Evolutionary conservation across 306 rosid genomes (phyloP), one percentile per base, ranked within the genome.

Genomic region (Fragaria nilgerrensis): DNA sequence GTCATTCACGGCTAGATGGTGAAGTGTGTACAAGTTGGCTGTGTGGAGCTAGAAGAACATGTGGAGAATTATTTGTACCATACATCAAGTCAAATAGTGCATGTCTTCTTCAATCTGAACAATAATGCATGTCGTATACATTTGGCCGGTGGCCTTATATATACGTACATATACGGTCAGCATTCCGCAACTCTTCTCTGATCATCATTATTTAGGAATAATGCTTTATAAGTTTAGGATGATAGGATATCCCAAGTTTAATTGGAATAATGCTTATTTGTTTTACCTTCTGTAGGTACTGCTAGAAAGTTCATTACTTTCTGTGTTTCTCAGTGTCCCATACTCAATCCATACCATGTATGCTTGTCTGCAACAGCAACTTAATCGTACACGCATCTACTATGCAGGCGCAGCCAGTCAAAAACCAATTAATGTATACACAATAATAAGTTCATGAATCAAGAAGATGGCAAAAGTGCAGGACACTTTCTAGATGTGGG

Each of bases 321-420:
- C 68, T 34, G 9, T 3, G n/a, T 29, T 25, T 36, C 68, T 34
- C 34, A 7, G n/a, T 64, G 17, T 17, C 45, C 69, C 69, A 64
- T 64, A 64, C 70, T 16, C 45, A 36, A 36, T 34, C 70, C 44
- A 19, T 64, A 3, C 45, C 68, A 62, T 27, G 12, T 34, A 64
- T 64, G 23, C 70, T 64, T 19, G 70, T 64, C 70, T 64, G 45
- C 13, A 7, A 0, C 22, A 2, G 70, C 19, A 36, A 17, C 12
- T 16, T 34, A 63, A 20, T 34, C 5, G 70, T 32, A 36, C 45
- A 62, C 15, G 70, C 70, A 64, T 13, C 44, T 12, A 64, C 5
- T 0, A 61, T 61, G 69, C 69, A 64, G n/a, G 23, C 69, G 69
- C 69, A 64, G n/a, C 44, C 69, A 34, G 44, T 34, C 69, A 5